Conservation (phyloP, 2,329 filamentous ascomycete genomes). For the Apiospora sp. region DNA sequence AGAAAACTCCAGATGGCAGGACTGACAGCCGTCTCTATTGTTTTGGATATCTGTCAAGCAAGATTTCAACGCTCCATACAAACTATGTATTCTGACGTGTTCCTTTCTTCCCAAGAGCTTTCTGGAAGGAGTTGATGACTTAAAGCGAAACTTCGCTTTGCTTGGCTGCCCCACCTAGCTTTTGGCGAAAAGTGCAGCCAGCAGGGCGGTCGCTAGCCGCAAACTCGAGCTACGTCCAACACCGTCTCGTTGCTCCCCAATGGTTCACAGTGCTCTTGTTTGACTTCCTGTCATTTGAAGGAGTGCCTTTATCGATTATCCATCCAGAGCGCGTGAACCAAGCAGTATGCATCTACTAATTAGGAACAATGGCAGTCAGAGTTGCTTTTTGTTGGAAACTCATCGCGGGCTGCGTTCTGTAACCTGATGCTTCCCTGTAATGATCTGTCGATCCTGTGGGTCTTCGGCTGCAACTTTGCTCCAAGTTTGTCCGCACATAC, state of each 20-base stretch:
- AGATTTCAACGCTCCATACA: not conserved
- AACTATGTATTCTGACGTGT: not conserved
- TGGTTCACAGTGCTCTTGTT: not conserved
- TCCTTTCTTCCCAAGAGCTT: not conserved
- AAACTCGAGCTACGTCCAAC: no score
- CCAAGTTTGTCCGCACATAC: no score
- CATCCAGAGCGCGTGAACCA: not conserved
- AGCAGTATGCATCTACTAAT: not conserved
- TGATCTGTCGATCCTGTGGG: no score
- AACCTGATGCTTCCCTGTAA: no score
- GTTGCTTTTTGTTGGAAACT: no score
- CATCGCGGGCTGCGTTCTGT: no score
- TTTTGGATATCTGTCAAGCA: not conserved
- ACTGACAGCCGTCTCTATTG: not conserved
- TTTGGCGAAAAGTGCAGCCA: not conserved
- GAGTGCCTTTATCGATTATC: no score
- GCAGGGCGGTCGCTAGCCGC: no score
- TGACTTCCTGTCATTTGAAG: not conserved
- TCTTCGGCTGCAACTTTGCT: no score
- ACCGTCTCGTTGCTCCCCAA: not conserved
- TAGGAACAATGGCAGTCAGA: no score
- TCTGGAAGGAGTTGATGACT: not conserved
- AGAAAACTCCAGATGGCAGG: not conserved
- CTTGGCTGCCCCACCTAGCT: not conserved
- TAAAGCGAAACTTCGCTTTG: not conserved